Evolutionary conservation across 2,329 filamentous ascomycete species (phyloP), one percentile per base, ranked within the genome.

Genomic region (Alternaria consortialis): DNA sequence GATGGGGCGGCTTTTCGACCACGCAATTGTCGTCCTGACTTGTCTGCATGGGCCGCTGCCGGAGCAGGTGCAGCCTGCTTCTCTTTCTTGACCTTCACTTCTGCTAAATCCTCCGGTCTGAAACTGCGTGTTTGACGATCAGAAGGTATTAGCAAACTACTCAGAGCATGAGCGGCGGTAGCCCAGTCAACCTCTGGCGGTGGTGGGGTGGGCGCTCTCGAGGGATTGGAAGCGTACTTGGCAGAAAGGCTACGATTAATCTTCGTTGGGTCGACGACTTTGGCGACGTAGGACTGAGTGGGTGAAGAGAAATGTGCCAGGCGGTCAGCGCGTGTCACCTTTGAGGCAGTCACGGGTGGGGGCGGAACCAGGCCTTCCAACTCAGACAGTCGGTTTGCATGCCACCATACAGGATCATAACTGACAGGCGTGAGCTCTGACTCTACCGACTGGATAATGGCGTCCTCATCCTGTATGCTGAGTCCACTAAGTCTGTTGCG

Each of bases 111-210:
- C 68, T 96, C 91, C 8, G 89, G 85, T 32, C 84, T 90, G 78
- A 86, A 92, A 79, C 93, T 97, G 53, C 84, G 85, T 0, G 91
- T 93, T 68, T 93, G 88, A 4, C 93, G 87, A 66, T 90, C 85
- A 0, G 83, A 84, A 0, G 94, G 95, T 58, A 97, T 91, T 23
- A 98, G 85, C 5, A 96, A 78, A 74, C 92, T 93, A 71, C 89
- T 91, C 12, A 98, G 81, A 74, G 97, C 93, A 69, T 92, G 87
- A 0, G 92, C 87, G n/a, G 94, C 93, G 29, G 90, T 86, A 0
- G 90, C 87, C 95, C 94, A 98, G 43, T 91, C 86, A 0, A 98
- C 90, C 44, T 94, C 91, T 3, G 94, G 93, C 1, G 90, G 87
- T 8, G 92, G 91, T 1, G 90, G 90, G 4, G 89, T 87, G 3